Conservation (phyloP, 169 alveolate species). For the Plasmodium gaboni region DNA sequence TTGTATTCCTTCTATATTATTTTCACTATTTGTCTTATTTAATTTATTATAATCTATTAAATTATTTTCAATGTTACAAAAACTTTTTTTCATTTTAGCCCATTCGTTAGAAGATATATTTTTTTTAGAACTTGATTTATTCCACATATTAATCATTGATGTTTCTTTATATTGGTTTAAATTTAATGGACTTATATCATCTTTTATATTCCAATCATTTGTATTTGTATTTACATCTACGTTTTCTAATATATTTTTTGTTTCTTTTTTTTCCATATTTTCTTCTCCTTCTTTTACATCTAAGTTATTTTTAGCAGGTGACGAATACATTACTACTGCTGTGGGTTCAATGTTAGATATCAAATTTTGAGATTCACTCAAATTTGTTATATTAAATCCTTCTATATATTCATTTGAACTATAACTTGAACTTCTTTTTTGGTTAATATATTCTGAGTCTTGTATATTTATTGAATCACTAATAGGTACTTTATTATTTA, state of each 20-base stretch:
- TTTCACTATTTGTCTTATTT: background rate
- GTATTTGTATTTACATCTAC: too few relatives aligned
- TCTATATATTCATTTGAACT: background rate
- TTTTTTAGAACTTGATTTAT: background rate
- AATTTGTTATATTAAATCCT: background rate
- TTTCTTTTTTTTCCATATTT: background rate
- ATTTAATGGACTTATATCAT: conserved; percentile 16
- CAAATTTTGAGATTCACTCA: too few relatives aligned
- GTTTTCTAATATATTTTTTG: background rate
- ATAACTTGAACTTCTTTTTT: background rate
- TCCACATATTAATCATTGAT: too few relatives aligned
- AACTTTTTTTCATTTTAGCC: conserved; percentile 62
- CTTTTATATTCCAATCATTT: too few relatives aligned
- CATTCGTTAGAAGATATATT: conserved; percentile 41
- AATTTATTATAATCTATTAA: conserved; percentile 8
- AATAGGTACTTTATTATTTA: too few relatives aligned
- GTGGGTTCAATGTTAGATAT: too few relatives aligned
- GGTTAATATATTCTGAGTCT: background rate
- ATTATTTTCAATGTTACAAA: conserved; percentile 44
- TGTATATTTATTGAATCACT: too few relatives aligned
- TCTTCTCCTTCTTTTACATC: background rate
- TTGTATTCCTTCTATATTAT: background rate
- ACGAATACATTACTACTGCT: too few relatives aligned
- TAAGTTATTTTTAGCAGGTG: background rate
- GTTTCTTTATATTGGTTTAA: background rate